Base-by-base conservation (phyloP, 306 rosid species). In the Cicer chorassanicum region DNA sequence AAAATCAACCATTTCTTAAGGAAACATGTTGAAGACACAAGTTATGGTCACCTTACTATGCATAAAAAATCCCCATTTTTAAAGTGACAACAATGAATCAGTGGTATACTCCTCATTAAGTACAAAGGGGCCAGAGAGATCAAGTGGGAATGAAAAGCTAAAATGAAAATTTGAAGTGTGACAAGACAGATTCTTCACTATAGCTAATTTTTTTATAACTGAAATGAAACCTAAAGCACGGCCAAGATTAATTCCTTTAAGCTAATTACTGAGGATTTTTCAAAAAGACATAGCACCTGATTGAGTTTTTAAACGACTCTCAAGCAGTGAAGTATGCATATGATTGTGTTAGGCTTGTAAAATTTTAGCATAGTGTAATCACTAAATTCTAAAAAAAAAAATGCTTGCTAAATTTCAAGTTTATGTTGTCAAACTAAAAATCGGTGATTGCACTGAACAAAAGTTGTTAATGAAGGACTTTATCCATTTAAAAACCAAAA, bases 401-500 rank as follows among this genome's bases (percentile, higher is more conserved):
- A 53, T 40, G 79, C 79, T 82, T 1, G 55, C 56, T 39, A 73
- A 74, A 48, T 45, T 55, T 71, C 56, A 53, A 54, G 74, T 65
- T 59, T 74, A 79, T 76, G 64, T 6, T 62, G 46, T 42, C 65
- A 54, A 51, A 68, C 68, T 36, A 19, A 73, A 73, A 73, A 42
- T 21, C 34, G 70, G 70, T 46, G 19, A 55, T 55, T 5, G 40
- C 57, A 67, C 75, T 7, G 29, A 19, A 39, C 16, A 68, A 41
- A 34, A 72, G 77, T 14, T 55, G 71, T 43, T 54, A 9, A 65
- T 38, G 71, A 80, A 56, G 49, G 61, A 19, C 74, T 54, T 62
- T 70, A 38, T 64, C 77, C 69, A 68, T 57, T 79, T 54, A 36
- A 62, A 66, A 65, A 36, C 73, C 80, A 70, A 54, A 53, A 72